Evolutionary conservation across 768 basidiomycete species (phyloP).

Genomic region (Tricholoma matsutake): DNA sequence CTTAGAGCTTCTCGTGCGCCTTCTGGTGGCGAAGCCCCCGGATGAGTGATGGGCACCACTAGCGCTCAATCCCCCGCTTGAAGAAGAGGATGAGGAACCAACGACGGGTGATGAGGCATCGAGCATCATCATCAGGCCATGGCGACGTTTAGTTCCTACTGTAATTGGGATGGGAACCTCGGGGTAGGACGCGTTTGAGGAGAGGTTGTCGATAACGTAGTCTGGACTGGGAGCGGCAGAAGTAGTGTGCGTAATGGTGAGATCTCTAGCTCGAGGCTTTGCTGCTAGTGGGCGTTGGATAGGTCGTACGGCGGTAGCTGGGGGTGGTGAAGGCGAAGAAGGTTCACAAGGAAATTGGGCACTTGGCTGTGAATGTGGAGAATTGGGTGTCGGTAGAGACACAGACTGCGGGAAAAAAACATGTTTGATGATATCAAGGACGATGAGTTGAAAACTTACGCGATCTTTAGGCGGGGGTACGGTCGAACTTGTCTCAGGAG

Average conservation of each 20-base stretch:
- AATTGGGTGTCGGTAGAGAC: slow-evolving; percentile 31
- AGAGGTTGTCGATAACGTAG: slow-evolving; percentile 20
- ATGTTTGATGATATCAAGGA: slow-evolving; percentile 10
- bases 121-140: slow-evolving; percentile 77
- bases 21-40: slow-evolving; percentile 29
- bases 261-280: slow-evolving; percentile 19
- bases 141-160: slow-evolving; percentile 68
- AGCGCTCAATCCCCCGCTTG: slow-evolving; percentile 17
- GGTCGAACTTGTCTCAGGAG: slow-evolving; percentile 5
- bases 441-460: slow-evolving; percentile 25
- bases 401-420: slow-evolving; percentile 12
- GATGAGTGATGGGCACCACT: slow-evolving; percentile 21
- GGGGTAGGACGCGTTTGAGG: slow-evolving; percentile 26
- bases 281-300: slow-evolving; percentile 22
- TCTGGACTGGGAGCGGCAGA: slow-evolving; percentile 19
- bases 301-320: slow-evolving; percentile 21
- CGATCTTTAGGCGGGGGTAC: slow-evolving; percentile 19
- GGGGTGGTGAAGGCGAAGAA: slow-evolving; percentile 34
- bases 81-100: slow-evolving; percentile 31
- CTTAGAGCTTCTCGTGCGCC: slow-evolving; percentile 54
- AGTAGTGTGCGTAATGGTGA: slow-evolving; percentile 11
- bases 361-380: slow-evolving; percentile 21
- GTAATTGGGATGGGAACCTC: slow-evolving; percentile 42
- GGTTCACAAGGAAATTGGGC: slow-evolving; percentile 23
- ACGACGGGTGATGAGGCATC: slow-evolving; percentile 47